phyloP scores from a whole-genome alignment of 1,284 basidiomycete species.

The Trametes polyzona region DNA sequence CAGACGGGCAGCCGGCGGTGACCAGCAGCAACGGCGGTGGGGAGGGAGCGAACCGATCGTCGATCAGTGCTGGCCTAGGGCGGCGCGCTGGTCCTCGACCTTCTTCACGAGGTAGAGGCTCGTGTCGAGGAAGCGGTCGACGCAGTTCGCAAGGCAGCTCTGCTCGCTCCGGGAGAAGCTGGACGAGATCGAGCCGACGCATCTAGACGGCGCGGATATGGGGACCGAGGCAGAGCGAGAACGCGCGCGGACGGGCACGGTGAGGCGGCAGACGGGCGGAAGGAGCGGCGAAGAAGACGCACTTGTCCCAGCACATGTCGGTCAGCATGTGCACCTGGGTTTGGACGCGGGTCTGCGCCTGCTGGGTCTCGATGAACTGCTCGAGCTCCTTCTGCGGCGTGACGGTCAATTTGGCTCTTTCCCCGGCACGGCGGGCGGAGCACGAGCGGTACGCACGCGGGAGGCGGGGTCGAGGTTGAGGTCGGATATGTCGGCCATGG shows the following conservation, averaged over 20 bases:
- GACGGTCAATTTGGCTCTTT: neutral
- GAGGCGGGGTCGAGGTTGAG: constrained; percentile 13
- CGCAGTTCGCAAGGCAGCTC: constrained; percentile 88
- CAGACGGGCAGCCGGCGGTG: neutral
- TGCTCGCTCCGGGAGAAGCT: constrained; percentile 84
- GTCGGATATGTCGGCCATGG: constrained; percentile 6
- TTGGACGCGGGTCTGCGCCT: constrained; percentile 84
- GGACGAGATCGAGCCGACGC: constrained; percentile 27
- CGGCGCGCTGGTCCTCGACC: constrained; percentile 63
- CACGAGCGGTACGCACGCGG: constrained; percentile 8
- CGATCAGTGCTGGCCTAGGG: constrained; percentile 14
- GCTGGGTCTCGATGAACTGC: constrained; percentile 85
- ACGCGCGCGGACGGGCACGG: constrained; percentile 31
- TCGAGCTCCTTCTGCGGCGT: constrained; percentile 78
- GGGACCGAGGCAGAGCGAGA: constrained; percentile 23
- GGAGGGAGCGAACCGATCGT: no score
- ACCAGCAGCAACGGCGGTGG: no score
- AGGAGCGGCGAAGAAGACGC: constrained; percentile 34
- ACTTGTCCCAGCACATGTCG: constrained; percentile 91
- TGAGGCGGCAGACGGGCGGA: constrained; percentile 59
- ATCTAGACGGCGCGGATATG: constrained; percentile 25
- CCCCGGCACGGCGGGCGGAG: neutral
- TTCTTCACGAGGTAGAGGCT: constrained; percentile 85
- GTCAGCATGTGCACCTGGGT: constrained; percentile 72
- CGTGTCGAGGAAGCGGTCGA: constrained; percentile 94